Percentiles rank a stretch among this genome's conserved stretches.
Conservation (phyloP, 495 filamentous ascomycete species). For the Hypoxylon intermedium region DNA sequence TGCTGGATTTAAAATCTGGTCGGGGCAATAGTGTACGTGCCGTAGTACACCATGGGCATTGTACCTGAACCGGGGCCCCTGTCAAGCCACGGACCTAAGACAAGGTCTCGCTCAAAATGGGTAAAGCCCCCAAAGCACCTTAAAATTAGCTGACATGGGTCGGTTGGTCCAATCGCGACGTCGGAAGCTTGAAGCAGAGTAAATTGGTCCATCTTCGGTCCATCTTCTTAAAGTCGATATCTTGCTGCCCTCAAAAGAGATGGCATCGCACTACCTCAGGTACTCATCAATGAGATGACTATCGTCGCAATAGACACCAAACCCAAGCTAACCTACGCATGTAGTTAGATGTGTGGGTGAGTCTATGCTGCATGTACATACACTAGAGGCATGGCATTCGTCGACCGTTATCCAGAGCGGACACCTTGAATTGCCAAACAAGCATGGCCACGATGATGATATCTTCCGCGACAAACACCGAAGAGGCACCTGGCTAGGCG, state of each 20-base stretch:
- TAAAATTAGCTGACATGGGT: slow-evolving; percentile 43
- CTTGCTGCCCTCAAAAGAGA: slow-evolving; percentile 9
- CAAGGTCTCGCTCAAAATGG: slow-evolving; percentile 17
- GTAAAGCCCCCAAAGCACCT: slow-evolving; percentile 37
- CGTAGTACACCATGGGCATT: background rate
- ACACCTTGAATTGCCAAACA: slow-evolving; percentile 25
- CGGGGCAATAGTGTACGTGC: background rate
- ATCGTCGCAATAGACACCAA: slow-evolving; percentile 25
- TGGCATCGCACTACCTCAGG: slow-evolving; percentile 9
- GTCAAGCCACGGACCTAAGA: slow-evolving; percentile 30
- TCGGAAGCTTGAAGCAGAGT: slow-evolving; percentile 8
- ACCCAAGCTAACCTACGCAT: too few relatives aligned
- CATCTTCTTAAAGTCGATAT: slow-evolving; percentile 21
- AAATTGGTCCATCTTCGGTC: slow-evolving; percentile 8
- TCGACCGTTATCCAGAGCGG: slow-evolving; percentile 11
- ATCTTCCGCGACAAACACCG: slow-evolving; percentile 17
- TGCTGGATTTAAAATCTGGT: too few relatives aligned
- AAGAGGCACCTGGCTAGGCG: background rate
- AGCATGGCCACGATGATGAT: slow-evolving; percentile 4
- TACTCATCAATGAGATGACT: slow-evolving; percentile 5
- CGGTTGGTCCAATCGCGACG: slow-evolving; percentile 26
- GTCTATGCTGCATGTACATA: too few relatives aligned
- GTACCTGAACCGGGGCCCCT: slow-evolving; percentile 29
- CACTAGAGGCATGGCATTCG: too few relatives aligned
- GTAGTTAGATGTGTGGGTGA: too few relatives aligned